These are phyloP conservation scores for Phytophthora multivora DNA, from an alignment of 352 stramenopile genomes.

Conservation along the genomic window DNA sequence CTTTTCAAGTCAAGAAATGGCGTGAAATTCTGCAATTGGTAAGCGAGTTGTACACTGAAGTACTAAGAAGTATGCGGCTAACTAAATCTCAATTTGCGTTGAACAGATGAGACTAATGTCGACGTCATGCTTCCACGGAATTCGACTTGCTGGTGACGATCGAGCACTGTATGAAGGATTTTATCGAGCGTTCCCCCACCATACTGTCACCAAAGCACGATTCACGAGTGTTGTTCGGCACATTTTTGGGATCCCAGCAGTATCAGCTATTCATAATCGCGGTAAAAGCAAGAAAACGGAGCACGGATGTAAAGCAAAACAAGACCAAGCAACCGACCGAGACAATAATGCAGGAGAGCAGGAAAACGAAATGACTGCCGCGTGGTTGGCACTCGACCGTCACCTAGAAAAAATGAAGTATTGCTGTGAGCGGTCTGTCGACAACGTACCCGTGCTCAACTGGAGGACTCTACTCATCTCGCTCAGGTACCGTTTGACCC, in stretches of 20 bases:
- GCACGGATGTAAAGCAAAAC: not conserved
- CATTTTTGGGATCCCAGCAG: constrained; percentile 47
- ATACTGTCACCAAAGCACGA: constrained; percentile 68
- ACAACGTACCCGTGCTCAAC: constrained; percentile 65
- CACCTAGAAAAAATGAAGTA: constrained; percentile 72
- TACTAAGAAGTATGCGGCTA: not conserved
- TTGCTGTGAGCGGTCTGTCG: constrained; percentile 53
- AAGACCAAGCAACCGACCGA: not conserved
- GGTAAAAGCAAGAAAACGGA: constrained; percentile 15
- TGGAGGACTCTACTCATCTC: constrained; percentile 66
- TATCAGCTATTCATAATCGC: constrained; percentile 22
- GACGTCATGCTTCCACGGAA: constrained; percentile 45
- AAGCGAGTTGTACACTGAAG: constrained; percentile 1
- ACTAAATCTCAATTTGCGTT: constrained; percentile 4
- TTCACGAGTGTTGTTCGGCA: constrained; percentile 69
- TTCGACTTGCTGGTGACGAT: constrained; percentile 63
- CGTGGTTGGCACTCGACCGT: constrained; percentile 37
- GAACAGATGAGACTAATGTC: constrained; percentile 45
- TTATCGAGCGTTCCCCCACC: constrained; percentile 69
- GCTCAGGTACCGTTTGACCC: constrained; percentile 42
- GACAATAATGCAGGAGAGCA: constrained; percentile 15
- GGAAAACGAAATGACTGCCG: constrained; percentile 9
- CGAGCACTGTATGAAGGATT: constrained; percentile 73
- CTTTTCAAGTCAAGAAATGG: constrained; percentile 72
- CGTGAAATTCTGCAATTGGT: constrained; percentile 58